Percentiles rank a stretch among this genome's conserved stretches.
Evolutionary conservation across 1,284 basidiomycete species (phyloP).

Genomic region (Marasmius tenuissimus): DNA sequence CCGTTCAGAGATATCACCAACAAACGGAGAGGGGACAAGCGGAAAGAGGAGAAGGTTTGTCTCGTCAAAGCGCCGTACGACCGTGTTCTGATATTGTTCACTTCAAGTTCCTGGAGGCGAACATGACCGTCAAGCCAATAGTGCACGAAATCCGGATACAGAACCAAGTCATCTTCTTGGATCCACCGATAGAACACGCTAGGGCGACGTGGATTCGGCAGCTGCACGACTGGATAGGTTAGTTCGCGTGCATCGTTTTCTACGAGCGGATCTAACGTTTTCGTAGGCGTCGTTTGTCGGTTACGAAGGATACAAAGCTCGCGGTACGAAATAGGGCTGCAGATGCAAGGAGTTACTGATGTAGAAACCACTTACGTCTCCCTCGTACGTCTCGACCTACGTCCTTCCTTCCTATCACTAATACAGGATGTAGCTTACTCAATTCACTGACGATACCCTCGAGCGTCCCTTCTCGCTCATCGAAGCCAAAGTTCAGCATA

Average conservation of each 20-base stretch:
- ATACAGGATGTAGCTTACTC: constrained; percentile 58
- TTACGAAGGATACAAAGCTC: constrained; percentile 90
- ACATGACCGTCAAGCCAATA: constrained; percentile 77
- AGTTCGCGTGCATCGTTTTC: constrained; percentile 12
- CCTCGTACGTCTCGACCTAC: constrained; percentile 51
- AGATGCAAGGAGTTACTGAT: constrained; percentile 67
- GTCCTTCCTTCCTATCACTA: not conserved
- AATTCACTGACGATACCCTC: constrained; percentile 74
- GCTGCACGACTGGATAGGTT: constrained; percentile 88
- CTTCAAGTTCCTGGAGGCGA: constrained; percentile 61
- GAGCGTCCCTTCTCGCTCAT: constrained; percentile 85
- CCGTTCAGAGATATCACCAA: constrained; percentile 54
- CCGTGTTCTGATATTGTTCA: constrained; percentile 1
- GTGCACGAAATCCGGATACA: constrained; percentile 96
- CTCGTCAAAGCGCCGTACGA: constrained; percentile 2
- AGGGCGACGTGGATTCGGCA: constrained; percentile 90
- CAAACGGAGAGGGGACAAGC: constrained; percentile 66
- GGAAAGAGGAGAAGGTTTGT: constrained; percentile 74
- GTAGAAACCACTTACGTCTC: constrained; percentile 82
- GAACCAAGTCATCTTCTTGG: constrained; percentile 97
- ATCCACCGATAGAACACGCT: constrained; percentile 95
- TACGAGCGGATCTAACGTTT: not conserved
- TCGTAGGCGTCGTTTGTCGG: constrained; percentile 81
- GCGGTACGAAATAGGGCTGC: constrained; percentile 92
- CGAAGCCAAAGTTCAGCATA: constrained; percentile 84